Conservation (phyloP, 2,329 filamentous ascomycete species). For the Aspergillus viridinutans region DNA sequence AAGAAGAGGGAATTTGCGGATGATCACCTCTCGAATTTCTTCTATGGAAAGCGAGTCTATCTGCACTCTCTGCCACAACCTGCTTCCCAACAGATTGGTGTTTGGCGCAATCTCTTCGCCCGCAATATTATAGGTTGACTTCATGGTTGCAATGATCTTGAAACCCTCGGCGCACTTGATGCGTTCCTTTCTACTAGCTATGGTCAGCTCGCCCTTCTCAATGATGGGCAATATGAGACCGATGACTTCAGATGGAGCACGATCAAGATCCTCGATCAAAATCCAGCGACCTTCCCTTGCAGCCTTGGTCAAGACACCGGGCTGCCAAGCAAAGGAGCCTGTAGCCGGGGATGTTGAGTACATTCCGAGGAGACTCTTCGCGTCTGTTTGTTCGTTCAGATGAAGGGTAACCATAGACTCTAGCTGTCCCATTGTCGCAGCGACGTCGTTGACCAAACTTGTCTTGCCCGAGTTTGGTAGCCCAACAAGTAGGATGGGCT, state of each 20-base stretch:
- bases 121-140: slow-evolving; percentile 61
- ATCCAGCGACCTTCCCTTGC: slow-evolving; percentile 95
- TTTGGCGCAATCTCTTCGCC: slow-evolving; percentile 69
- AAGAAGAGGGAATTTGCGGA: slow-evolving; percentile 66
- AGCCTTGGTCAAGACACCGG: slow-evolving; percentile 89
- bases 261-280: slow-evolving; percentile 91
- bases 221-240: slow-evolving; percentile 89
- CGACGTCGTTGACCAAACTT: slow-evolving; percentile 74
- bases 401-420: slow-evolving; percentile 87
- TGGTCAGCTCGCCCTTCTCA: slow-evolving; percentile 83
- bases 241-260: slow-evolving; percentile 90
- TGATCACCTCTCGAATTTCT: slow-evolving; percentile 73
- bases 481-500: slow-evolving; percentile 77
- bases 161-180: slow-evolving; percentile 82
- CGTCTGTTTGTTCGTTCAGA: slow-evolving; percentile 96
- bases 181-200: slow-evolving; percentile 82
- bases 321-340: slow-evolving; percentile 86
- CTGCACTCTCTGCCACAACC: slow-evolving; percentile 78
- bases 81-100: slow-evolving; percentile 68
- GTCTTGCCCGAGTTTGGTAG: slow-evolving; percentile 89
- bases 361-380: slow-evolving; percentile 90
- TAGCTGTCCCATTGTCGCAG: slow-evolving; percentile 72
- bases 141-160: slow-evolving; percentile 84
- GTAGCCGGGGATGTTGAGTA: slow-evolving; percentile 86
- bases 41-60: slow-evolving; percentile 61